Base-by-base conservation (phyloP, 2,329 filamentous ascomycete genomes). In the Cytospora chrysosperma region DNA sequence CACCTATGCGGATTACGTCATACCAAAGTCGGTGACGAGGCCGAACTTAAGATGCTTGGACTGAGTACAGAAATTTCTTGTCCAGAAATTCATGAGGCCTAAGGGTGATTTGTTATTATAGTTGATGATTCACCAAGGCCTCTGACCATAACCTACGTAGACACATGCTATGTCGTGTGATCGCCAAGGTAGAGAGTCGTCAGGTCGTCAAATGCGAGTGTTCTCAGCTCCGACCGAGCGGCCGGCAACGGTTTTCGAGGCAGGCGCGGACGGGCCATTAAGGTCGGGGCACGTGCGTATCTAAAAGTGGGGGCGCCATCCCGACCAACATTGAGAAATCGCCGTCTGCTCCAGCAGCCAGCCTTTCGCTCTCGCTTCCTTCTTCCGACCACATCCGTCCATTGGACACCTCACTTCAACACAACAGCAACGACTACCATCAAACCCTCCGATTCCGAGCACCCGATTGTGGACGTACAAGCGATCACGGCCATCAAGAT, bases 401-500 rank as follows among this genome's bases (percentile, higher is more conserved):
- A 56, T 61, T 65, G 61, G 64, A 64, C 61, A 60, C 30, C 51
- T 43, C 59, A 61, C 24, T n/a, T 34, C 13, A 49, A 24, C 19
- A 10, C 52, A 54, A 15, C 52, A 32, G 34, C 40, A 59, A 54
- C 50, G n/a, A 51, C 50, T 47, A 58, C 17, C 57, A 58, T 28
- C 50, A 59, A 27, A 53, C 28, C 49, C 37, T 34, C 30, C 49
- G 55, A 53, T 58, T 64, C 61, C 58, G 47, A 60, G 55, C 63
- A 58, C 24, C 56, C 53, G 59, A 59, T 59, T 57, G 65, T 65
- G 49, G 63, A 67, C 34, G 52, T 62, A 32, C 53, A 43, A 62
- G 56, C 59, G 53, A 56, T 53, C 59, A 64, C 40, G 59, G 65
- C 74, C 77, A 80, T 81, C 84, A 87, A 93, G 90, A 88, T 88